phyloP scores from a whole-genome alignment of 1,284 basidiomycete genomes.

The Chondrostereum purpureum region DNA sequence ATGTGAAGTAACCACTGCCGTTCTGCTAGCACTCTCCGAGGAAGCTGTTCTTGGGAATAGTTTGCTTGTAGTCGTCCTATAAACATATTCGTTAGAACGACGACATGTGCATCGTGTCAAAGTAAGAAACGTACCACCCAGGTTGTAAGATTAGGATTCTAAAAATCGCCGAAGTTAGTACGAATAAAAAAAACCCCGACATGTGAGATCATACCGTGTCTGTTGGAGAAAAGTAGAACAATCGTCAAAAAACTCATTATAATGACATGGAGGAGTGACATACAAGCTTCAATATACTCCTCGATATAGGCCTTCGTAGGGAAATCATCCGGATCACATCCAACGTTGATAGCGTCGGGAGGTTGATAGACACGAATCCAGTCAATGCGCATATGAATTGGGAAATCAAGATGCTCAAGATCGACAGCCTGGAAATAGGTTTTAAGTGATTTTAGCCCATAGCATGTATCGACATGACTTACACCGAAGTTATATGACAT shows the following conservation, averaged over 20 bases:
- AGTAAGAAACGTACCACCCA: not conserved
- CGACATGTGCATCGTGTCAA: not conserved
- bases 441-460: not conserved
- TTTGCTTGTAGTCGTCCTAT: not conserved
- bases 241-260: not conserved
- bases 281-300: conserved; percentile 27
- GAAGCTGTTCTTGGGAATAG: not conserved
- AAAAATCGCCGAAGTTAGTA: not conserved
- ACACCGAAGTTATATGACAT: conserved; percentile 59
- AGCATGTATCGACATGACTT: not conserved
- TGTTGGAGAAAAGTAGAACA: too few relatives aligned
- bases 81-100: not conserved
- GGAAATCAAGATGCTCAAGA: conserved; percentile 46
- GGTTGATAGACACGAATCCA: conserved; percentile 69
- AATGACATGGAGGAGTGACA: not conserved
- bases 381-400: conserved; percentile 53
- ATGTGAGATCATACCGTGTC: not conserved
- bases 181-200: not conserved
- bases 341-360: conserved; percentile 48
- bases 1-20: too few relatives aligned
- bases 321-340: conserved; percentile 62
- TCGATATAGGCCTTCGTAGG: conserved; percentile 63
- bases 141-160: not conserved
- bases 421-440: conserved; percentile 48
- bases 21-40: not conserved